These are phyloP conservation scores for Quercus mongolica DNA, from an alignment of 306 rosid species.

Conservation along the genomic window DNA sequence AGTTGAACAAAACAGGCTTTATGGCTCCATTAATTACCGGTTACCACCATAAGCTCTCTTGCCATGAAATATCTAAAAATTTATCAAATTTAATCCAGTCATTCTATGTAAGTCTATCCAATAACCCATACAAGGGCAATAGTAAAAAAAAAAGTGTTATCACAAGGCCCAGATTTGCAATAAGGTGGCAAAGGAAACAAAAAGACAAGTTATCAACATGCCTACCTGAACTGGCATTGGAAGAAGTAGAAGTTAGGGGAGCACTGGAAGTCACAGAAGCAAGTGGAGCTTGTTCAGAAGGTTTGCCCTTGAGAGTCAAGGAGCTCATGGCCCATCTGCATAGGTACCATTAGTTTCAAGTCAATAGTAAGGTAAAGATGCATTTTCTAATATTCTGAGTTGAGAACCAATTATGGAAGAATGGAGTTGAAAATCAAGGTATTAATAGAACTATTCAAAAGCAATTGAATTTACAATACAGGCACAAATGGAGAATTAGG, in stretches of 20 bases:
- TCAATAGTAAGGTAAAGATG: slow-evolving; percentile 15
- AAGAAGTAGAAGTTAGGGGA: slow-evolving; percentile 46
- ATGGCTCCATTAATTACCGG: not conserved
- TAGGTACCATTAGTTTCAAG: slow-evolving; percentile 2
- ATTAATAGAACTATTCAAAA: not conserved
- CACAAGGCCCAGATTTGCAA: not conserved
- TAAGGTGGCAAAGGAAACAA: slow-evolving; percentile 8
- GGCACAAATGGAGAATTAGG: not conserved
- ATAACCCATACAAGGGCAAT: not conserved
- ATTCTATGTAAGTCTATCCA: not conserved
- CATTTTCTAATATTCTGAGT: not conserved
- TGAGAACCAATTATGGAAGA: not conserved
- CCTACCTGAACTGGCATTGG: slow-evolving; percentile 71
- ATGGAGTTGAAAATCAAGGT: not conserved
- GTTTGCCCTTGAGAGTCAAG: slow-evolving; percentile 88
- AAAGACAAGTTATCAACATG: slow-evolving; percentile 3
- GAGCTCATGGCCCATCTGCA: slow-evolving; percentile 99
- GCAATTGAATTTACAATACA: not conserved
- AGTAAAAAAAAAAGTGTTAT: not conserved
- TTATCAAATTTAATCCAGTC: not conserved
- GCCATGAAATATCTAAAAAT: not conserved
- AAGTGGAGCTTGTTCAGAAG: slow-evolving; percentile 81
- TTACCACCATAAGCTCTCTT: not conserved
- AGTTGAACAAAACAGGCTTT: not conserved
- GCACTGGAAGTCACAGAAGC: slow-evolving; percentile 53